phyloP scores from a whole-genome alignment of 441 rosid genomes.

The Melastoma candidum region DNA sequence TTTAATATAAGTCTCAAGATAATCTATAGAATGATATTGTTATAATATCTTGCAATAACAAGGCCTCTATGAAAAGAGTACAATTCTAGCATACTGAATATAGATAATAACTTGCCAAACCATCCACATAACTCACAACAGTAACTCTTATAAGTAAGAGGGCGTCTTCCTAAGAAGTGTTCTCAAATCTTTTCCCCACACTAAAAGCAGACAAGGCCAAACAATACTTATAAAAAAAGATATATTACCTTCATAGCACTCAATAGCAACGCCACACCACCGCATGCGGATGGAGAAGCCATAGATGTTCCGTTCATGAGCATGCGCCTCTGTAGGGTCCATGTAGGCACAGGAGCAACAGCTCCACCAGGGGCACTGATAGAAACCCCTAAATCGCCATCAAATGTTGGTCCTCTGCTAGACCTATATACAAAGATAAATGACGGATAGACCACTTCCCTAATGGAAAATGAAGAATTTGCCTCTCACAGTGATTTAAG shows the following conservation, averaged over 20 bases:
- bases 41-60: too few species aligned
- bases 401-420: conserved; percentile 96
- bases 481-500: neutral
- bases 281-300: conserved; percentile 99
- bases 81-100: neutral
- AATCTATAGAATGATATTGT: too few species aligned
- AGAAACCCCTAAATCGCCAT: conserved; percentile 97
- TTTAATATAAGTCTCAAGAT: conserved; percentile 15
- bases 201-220: conserved; percentile 8
- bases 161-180: too few species aligned
- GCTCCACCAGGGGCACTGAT: conserved; percentile 99
- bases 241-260: conserved; percentile 87
- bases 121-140: too few species aligned
- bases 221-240: conserved; percentile 10
- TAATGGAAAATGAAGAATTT: too few species aligned
- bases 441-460: conserved; percentile 4
- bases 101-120: neutral
- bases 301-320: conserved; percentile 99
- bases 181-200: neutral
- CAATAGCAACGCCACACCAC: conserved; percentile 84
- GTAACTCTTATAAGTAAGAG: too few species aligned
- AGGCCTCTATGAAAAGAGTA: conserved; percentile 8
- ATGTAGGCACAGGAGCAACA: conserved; percentile 97
- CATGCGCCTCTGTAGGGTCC: conserved; percentile 99
- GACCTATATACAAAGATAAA: conserved; percentile 58